Evolutionary conservation across 2,329 filamentous ascomycete genomes (phyloP).

Genomic region (Pseudogymnoascus sp.): DNA sequence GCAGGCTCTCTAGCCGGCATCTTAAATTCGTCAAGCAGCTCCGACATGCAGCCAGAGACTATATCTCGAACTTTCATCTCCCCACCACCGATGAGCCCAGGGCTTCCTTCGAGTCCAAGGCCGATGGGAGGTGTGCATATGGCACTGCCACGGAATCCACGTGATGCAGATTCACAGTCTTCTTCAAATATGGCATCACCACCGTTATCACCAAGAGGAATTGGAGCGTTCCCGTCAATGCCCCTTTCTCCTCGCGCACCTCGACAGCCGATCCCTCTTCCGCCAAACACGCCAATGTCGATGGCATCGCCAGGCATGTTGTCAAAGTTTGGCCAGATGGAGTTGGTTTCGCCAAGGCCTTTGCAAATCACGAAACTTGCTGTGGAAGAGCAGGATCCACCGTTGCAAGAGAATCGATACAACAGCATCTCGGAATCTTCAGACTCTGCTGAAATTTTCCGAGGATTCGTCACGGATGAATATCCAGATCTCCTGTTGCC

Average conservation of each 20-base stretch:
- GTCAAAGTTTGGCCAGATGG: constrained; percentile 25
- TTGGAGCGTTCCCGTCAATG: constrained; percentile 37
- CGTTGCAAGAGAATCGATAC: constrained; percentile 14
- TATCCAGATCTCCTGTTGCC: constrained; percentile 79
- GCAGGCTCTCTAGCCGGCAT: constrained; percentile 46
- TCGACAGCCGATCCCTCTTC: constrained; percentile 63
- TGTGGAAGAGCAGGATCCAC: constrained; percentile 19
- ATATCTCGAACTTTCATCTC: constrained; percentile 24
- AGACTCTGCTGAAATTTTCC: constrained; percentile 51
- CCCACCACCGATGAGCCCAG: constrained; percentile 47
- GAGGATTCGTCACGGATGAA: constrained; percentile 73
- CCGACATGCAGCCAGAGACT: constrained; percentile 19
- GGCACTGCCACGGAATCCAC: constrained; percentile 47
- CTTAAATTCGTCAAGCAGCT: constrained; percentile 30
- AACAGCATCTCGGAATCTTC: constrained; percentile 14
- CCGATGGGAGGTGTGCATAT: constrained; percentile 49
- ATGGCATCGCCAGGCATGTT: constrained; percentile 39
- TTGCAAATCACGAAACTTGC: constrained; percentile 32
- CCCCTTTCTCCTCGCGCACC: constrained; percentile 65
- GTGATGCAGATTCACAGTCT: constrained; percentile 31
- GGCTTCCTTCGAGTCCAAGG: constrained; percentile 51
- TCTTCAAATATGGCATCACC: constrained; percentile 47
- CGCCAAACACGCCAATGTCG: constrained; percentile 58
- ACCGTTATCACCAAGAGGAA: constrained; percentile 55
- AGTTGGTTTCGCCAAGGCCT: constrained; percentile 34